Conservation (phyloP, 2,329 filamentous ascomycete genomes). For the Lomentospora prolificans region DNA sequence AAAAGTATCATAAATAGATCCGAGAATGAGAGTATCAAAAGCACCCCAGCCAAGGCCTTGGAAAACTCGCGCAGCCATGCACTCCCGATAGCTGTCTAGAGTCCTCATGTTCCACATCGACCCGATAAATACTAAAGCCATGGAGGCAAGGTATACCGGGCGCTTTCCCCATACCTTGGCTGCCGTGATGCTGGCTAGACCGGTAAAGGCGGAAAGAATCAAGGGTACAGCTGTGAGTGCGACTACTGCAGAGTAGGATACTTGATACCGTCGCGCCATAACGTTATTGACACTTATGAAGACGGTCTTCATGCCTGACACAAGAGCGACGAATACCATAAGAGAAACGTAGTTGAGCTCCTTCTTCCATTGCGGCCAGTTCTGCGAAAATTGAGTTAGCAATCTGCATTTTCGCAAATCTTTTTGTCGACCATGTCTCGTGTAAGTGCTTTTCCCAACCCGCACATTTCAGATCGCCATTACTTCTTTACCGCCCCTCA, state of each 20-base stretch:
- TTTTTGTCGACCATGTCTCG: too few species aligned
- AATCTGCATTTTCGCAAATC: neutral
- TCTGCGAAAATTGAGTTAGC: slow-evolving; percentile 23
- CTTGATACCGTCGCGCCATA: slow-evolving; percentile 30
- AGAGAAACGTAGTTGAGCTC: slow-evolving; percentile 36
- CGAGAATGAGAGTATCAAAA: slow-evolving; percentile 43
- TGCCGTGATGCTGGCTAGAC: slow-evolving; percentile 29
- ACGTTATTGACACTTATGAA: slow-evolving; percentile 37
- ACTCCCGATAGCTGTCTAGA: slow-evolving; percentile 29
- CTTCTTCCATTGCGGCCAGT: slow-evolving; percentile 47
- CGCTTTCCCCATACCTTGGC: slow-evolving; percentile 42
- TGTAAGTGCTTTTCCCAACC: neutral
- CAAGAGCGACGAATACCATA: slow-evolving; percentile 34
- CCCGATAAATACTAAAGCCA: slow-evolving; percentile 36
- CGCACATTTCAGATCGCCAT: neutral
- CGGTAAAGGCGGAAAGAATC: slow-evolving; percentile 37
- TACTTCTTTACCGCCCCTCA: too few species aligned
- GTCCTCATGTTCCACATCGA: slow-evolving; percentile 40
- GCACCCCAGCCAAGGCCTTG: slow-evolving; percentile 51
- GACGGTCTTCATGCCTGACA: slow-evolving; percentile 43
- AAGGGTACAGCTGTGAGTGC: slow-evolving; percentile 44
- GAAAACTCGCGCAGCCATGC: slow-evolving; percentile 42
- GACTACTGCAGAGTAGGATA: slow-evolving; percentile 36
- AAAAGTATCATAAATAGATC: slow-evolving; percentile 46
- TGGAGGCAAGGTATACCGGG: slow-evolving; percentile 39